These are phyloP conservation scores for Starmerella etchellsii DNA, from an alignment of 805 yeast genomes.

Conservation along the genomic window DNA sequence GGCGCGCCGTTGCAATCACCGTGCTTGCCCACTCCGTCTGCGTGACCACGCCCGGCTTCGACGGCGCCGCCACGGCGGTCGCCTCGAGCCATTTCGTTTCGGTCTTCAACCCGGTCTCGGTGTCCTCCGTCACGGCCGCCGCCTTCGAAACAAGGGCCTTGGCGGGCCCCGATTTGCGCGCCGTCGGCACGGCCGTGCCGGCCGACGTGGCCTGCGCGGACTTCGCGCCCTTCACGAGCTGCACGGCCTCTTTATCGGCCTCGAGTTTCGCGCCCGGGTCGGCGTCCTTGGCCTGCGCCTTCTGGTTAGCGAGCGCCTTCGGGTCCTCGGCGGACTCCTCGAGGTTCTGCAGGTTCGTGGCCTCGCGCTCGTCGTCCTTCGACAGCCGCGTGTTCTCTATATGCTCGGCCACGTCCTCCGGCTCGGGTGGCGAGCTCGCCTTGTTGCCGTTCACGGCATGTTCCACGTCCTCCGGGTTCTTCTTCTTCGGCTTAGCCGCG, in stretches of 20 bases:
- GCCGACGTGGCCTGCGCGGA: neutral
- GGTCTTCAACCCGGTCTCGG: too few species aligned
- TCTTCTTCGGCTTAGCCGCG: constrained; percentile 7
- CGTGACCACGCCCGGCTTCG: too few species aligned
- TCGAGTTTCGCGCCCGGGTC: neutral
- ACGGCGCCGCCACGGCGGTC: too few species aligned
- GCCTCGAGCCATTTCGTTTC: too few species aligned
- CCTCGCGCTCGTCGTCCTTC: neutral
- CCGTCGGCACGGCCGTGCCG: neutral
- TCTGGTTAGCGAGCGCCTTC: neutral
- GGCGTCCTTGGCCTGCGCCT: neutral
- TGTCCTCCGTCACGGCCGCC: too few species aligned
- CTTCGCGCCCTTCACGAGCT: neutral
- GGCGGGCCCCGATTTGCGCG: too few species aligned
- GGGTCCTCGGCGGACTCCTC: neutral
- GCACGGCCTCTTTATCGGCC: neutral
- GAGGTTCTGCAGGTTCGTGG: neutral
- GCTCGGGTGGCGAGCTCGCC: too few species aligned
- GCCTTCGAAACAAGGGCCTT: too few species aligned
- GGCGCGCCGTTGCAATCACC: too few species aligned
- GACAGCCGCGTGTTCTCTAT: neutral
- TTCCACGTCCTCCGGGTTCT: constrained; percentile 1
- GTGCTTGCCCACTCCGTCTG: too few species aligned
- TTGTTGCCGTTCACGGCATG: constrained; percentile 1
- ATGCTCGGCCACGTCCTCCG: too few species aligned